Percentiles rank a stretch among this genome's conserved stretches.
phyloP scores from a whole-genome alignment of 495 filamentous ascomycete species.

The Aspergillus cavernicola region DNA sequence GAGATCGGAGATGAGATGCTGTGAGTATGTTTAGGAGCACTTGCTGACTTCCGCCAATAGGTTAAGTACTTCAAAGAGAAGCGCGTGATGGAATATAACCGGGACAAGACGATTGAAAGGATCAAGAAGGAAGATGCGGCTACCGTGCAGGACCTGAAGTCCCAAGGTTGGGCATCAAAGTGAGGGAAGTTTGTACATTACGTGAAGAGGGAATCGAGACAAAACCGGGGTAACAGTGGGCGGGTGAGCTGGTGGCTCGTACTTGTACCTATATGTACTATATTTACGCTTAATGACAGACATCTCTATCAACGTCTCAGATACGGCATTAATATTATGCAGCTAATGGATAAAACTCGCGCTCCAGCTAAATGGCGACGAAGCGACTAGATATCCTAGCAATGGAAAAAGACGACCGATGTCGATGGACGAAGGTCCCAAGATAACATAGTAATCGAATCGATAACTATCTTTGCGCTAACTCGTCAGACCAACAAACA shows the following conservation, averaged over 20 bases:
- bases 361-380: background rate
- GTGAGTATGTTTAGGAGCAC: too few relatives aligned
- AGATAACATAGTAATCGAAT: background rate
- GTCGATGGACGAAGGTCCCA: background rate
- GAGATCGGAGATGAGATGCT: background rate
- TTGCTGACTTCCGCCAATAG: conserved; percentile 43
- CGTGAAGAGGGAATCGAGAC: background rate
- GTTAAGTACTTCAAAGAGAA: conserved; percentile 97
- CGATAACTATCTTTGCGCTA: conserved; percentile 1
- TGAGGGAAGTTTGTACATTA: conserved; percentile 13
- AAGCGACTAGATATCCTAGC: background rate
- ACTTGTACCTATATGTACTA: conserved; percentile 17
- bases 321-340: conserved; percentile 3
- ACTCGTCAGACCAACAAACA: background rate
- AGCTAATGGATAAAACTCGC: background rate
- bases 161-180: conserved; percentile 34
- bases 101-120: conserved; percentile 71
- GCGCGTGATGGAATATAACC: conserved; percentile 85
- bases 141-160: conserved; percentile 52
- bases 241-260: background rate
- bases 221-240: background rate
- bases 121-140: conserved; percentile 74
- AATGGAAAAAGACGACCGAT: background rate
- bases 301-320: background rate
- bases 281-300: conserved; percentile 17